Conservation (phyloP, 352 stramenopile species). For the Pythium phragmitis region DNA sequence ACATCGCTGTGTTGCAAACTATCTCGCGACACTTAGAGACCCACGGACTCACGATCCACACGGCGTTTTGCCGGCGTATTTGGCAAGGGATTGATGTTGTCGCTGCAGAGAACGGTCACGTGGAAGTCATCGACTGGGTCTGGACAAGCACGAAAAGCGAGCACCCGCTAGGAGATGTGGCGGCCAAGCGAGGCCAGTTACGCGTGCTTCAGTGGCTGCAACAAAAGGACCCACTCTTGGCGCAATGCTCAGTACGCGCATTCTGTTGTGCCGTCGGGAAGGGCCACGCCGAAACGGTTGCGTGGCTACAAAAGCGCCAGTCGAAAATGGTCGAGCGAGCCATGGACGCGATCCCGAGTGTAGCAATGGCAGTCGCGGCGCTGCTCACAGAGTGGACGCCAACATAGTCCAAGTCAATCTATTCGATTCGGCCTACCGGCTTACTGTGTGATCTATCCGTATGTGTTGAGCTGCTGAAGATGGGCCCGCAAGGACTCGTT, state of each 20-base stretch:
- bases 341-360: not conserved
- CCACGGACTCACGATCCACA: not conserved
- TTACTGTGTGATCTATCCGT: not conserved
- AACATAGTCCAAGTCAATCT: not conserved
- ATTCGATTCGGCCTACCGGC: not conserved
- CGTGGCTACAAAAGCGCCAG: slow-evolving; percentile 1
- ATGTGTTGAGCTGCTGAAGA: slow-evolving; percentile 5
- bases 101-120: slow-evolving; percentile 6
- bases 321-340: not conserved
- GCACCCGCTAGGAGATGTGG: not conserved
- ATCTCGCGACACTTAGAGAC: not conserved
- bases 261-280: slow-evolving; percentile 8
- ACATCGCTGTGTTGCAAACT: slow-evolving; percentile 10
- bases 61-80: not conserved
- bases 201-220: slow-evolving; percentile 13
- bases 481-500: slow-evolving; percentile 24
- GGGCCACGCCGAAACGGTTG: not conserved
- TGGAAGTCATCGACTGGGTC: slow-evolving; percentile 14
- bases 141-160: not conserved
- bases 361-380: not conserved
- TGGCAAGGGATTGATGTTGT: not conserved
- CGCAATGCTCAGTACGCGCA: slow-evolving; percentile 1
- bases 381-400: slow-evolving; percentile 7
- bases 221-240: not conserved
- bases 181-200: slow-evolving; percentile 1